These are phyloP conservation scores for Tylopilus plumbeoviolaceoides DNA, from an alignment of 768 basidiomycete genomes.

Conservation along the genomic window DNA sequence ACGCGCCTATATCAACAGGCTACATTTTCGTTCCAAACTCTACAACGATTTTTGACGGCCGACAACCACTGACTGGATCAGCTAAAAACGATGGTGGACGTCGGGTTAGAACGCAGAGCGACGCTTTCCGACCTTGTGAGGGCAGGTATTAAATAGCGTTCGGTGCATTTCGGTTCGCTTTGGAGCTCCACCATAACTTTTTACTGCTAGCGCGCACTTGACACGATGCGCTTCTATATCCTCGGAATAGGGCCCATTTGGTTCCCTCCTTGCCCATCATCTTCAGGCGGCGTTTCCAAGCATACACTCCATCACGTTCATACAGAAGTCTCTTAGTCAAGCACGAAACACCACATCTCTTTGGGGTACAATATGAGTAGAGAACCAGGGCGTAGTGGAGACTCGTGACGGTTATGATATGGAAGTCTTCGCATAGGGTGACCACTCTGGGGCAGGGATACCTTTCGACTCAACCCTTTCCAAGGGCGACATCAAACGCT, in stretches of 20 bases:
- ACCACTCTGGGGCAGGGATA: slow-evolving; percentile 21
- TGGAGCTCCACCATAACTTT: neutral
- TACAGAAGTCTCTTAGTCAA: slow-evolving; percentile 50
- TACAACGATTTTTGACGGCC: slow-evolving; percentile 57
- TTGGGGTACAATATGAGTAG: slow-evolving; percentile 42
- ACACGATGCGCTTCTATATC: slow-evolving; percentile 60
- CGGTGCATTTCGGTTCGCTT: neutral
- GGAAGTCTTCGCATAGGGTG: slow-evolving; percentile 42
- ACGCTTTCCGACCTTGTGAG: slow-evolving; percentile 52
- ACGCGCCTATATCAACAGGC: slow-evolving; percentile 79
- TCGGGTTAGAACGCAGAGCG: slow-evolving; percentile 45
- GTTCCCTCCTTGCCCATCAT: slow-evolving; percentile 76
- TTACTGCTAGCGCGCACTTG: neutral
- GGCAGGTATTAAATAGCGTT: slow-evolving; percentile 43
- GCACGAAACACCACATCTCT: slow-evolving; percentile 32
- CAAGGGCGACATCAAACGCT: slow-evolving; percentile 9
- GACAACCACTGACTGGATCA: slow-evolving; percentile 46
- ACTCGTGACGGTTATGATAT: slow-evolving; percentile 44
- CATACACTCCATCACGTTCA: slow-evolving; percentile 57
- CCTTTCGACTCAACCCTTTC: slow-evolving; percentile 15
- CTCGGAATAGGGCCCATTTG: slow-evolving; percentile 82
- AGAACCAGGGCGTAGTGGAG: slow-evolving; percentile 44
- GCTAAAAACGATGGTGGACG: slow-evolving; percentile 39
- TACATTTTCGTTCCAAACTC: slow-evolving; percentile 54
- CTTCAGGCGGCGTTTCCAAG: slow-evolving; percentile 58